Evolutionary conservation across 805 yeast species (phyloP), one percentile per base, ranked within the genome.

Genomic region (Priceomyces medius): DNA sequence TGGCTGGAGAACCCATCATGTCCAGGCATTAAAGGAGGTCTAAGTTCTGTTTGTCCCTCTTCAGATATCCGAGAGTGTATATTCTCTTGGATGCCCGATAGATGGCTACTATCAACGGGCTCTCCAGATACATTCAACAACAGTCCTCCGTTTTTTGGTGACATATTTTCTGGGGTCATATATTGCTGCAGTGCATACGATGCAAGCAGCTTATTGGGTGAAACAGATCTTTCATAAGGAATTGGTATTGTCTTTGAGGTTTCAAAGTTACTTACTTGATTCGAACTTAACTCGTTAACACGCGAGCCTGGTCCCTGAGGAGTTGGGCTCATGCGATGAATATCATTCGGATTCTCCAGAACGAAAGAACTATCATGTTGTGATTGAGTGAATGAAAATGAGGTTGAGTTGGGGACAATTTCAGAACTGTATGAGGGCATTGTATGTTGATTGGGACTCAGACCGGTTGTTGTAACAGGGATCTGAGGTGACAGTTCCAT

Each of bases 131-230:
- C 29, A 26, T 26, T n/a, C 5, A 26, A 5, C n/a, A n/a, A n/a
- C n/a, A 14, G 29, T 12, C 29, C n/a, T 14, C n/a, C 10, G 10
- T 7, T 26, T 14, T 7, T 7, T 18, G 35, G 35, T 3, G 35
- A 32, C 14, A 19, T 20, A 18, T 32, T 20, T 9, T 32, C 35
- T 4, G 35, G 35, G 4, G 35, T 32, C 35, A 32, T 32, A 18
- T 19, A 32, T 18, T 32, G 20, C 8, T 27, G 31, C 35, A 18
- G 35, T 4, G 35, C n/a, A 32, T 32, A 20, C 17, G 35, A 32
- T 16, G 23, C 10, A 6, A 32, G 12, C 35, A 32, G 35, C 19
- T 32, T 32, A 18, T 5, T 32, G n/a, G 35, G 35, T 5, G 35
- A 32, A n/a, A 12, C n/a, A 13, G 23, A 20, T 32, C 35, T 32